Conservation (phyloP, 805 yeast species). For the Wickerhamiella slavikovae region DNA sequence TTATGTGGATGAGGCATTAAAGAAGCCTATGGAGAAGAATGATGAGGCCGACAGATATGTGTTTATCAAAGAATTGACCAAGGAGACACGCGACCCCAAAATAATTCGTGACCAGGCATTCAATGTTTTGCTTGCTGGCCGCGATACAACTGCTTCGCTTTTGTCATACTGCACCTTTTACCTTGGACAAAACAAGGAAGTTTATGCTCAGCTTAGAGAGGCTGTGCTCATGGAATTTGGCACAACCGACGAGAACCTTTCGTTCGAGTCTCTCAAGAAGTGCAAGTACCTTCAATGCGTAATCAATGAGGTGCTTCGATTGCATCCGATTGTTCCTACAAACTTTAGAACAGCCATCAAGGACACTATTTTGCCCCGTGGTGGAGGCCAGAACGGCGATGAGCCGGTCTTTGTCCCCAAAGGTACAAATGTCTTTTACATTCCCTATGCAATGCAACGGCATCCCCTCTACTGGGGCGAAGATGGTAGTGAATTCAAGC, state of each 20-base stretch:
- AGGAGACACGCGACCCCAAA: constrained; percentile 27
- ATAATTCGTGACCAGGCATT: constrained; percentile 30
- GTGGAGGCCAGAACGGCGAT: constrained; percentile 26
- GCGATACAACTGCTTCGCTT: constrained; percentile 35
- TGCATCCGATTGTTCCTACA: constrained; percentile 31
- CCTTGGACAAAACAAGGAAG: constrained; percentile 22
- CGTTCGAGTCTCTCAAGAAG: constrained; percentile 30
- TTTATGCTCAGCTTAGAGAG: constrained; percentile 18
- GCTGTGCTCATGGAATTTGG: constrained; percentile 21
- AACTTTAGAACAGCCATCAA: constrained; percentile 27
- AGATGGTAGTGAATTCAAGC: constrained; percentile 25
- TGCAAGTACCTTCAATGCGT: constrained; percentile 27
- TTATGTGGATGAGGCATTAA: constrained; percentile 22
- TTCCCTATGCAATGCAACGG: constrained; percentile 26
- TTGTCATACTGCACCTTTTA: constrained; percentile 27
- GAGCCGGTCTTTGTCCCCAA: constrained; percentile 24
- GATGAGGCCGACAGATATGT: constrained; percentile 21
- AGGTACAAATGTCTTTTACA: constrained; percentile 24
- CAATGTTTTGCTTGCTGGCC: constrained; percentile 31
- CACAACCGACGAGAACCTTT: constrained; percentile 12
- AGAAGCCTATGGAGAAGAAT: constrained; percentile 14
- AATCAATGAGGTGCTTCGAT: constrained; percentile 27
- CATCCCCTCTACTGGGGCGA: constrained; percentile 22
- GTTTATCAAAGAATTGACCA: constrained; percentile 28
- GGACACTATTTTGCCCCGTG: constrained; percentile 29